Percentiles rank a stretch among this genome's conserved stretches.
These are phyloP conservation scores for Angophora floribunda DNA, from an alignment of 345 rosid genomes.

Conservation along the genomic window DNA sequence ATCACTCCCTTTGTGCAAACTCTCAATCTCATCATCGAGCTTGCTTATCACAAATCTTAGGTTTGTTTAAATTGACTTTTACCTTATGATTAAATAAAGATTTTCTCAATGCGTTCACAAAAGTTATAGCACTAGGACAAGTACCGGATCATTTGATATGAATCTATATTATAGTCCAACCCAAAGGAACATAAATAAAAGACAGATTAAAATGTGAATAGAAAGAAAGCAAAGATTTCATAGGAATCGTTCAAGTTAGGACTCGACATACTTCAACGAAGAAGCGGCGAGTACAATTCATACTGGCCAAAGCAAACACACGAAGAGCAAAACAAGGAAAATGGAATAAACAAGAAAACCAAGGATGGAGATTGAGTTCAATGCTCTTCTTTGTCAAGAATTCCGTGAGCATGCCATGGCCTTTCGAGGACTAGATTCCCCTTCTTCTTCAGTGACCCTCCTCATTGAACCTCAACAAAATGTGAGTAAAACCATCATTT, in stretches of 20 bases:
- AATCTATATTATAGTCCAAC: no score
- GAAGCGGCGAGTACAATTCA: background rate
- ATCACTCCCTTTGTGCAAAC: conserved; percentile 9
- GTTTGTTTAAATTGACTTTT: background rate
- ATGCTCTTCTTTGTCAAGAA: background rate
- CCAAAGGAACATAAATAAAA: background rate
- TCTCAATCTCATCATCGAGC: conserved; percentile 24
- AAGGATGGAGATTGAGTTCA: background rate
- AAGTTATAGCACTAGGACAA: no score
- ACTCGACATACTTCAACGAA: background rate
- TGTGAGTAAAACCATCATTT: background rate
- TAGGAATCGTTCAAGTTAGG: background rate
- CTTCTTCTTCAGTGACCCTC: background rate
- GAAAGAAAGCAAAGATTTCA: background rate
- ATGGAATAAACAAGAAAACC: background rate
- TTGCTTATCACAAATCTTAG: background rate
- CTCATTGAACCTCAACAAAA: background rate
- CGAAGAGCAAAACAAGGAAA: background rate
- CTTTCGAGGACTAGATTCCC: background rate
- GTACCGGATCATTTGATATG: no score
- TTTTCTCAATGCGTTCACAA: no score
- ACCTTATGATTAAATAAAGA: no score
- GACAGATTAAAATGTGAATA: background rate
- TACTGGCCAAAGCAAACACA: background rate
- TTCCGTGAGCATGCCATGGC: background rate